A percentile compares a stretch with the other conserved stretches of the same genome.
These are phyloP conservation scores for Roridomyces roridus DNA, from an alignment of 768 basidiomycete species.

Conservation along the genomic window DNA sequence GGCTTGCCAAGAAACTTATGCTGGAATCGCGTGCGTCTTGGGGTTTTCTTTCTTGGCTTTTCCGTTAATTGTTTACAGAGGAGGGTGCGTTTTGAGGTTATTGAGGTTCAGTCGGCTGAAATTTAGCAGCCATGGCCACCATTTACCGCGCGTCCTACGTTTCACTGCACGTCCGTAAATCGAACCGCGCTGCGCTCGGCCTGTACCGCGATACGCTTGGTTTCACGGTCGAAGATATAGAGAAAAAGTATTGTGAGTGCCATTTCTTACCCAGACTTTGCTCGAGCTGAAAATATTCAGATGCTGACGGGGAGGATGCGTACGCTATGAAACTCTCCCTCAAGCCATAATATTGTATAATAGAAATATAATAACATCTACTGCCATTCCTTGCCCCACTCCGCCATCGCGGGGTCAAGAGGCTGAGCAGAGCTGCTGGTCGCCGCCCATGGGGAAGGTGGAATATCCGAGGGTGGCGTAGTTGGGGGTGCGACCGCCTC, in stretches of 20 bases:
- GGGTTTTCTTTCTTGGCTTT: background rate
- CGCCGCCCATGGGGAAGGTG: background rate
- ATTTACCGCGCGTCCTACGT: slow-evolving; percentile 89
- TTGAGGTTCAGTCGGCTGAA: background rate
- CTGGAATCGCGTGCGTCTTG: slow-evolving; percentile 82
- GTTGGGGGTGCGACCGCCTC: background rate
- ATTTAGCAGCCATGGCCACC: slow-evolving; percentile 82
- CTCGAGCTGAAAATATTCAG: slow-evolving; percentile 43
- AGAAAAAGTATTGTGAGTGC: slow-evolving; percentile 87
- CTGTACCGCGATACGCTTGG: slow-evolving; percentile 92
- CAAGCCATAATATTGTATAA: slow-evolving; percentile 32
- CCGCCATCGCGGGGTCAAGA: background rate
- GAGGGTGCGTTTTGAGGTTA: slow-evolving; percentile 3
- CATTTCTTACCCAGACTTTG: background rate
- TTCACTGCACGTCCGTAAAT: slow-evolving; percentile 92
- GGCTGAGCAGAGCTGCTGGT: too few relatives aligned
- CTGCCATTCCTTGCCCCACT: slow-evolving; percentile 19
- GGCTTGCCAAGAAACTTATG: slow-evolving; percentile 96
- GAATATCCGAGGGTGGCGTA: background rate
- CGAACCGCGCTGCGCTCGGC: slow-evolving; percentile 89
- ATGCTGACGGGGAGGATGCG: slow-evolving; percentile 95
- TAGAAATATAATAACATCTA: slow-evolving; percentile 19
- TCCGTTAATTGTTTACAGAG: slow-evolving; percentile 7
- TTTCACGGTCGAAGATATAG: slow-evolving; percentile 86
- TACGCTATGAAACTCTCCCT: slow-evolving; percentile 86